phyloP scores from a whole-genome alignment of 768 basidiomycete species.

The Boletus rubroflammeus region DNA sequence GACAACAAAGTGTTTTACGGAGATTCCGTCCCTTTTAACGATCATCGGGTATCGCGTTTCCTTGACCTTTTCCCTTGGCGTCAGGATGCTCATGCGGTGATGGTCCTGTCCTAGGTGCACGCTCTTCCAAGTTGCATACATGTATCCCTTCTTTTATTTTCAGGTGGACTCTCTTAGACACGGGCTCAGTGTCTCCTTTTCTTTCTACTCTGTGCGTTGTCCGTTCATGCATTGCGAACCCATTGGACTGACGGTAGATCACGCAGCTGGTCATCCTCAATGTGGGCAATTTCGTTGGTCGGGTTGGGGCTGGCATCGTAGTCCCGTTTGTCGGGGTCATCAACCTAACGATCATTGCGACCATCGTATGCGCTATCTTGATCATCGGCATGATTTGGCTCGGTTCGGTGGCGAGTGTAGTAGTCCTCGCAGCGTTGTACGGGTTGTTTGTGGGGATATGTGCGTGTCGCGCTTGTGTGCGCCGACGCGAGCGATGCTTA shows the following conservation, averaged over 20 bases:
- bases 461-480: slow-evolving; percentile 15
- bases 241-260: neutral
- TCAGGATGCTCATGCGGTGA: neutral
- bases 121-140: slow-evolving; percentile 38
- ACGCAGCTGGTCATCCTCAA: slow-evolving; percentile 51
- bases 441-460: slow-evolving; percentile 48
- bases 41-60: slow-evolving; percentile 16
- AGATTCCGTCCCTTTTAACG: slow-evolving; percentile 24
- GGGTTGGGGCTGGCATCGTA: slow-evolving; percentile 41
- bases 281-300: slow-evolving; percentile 45
- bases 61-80: neutral
- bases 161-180: slow-evolving; percentile 53
- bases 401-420: slow-evolving; percentile 34
- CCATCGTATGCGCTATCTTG: slow-evolving; percentile 33
- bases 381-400: slow-evolving; percentile 46
- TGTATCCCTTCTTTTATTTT: slow-evolving; percentile 55
- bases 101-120: slow-evolving; percentile 12
- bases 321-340: slow-evolving; percentile 41
- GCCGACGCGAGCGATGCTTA: neutral
- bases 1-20: slow-evolving; percentile 20
- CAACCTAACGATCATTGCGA: slow-evolving; percentile 39
- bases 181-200: slow-evolving; percentile 41
- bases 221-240: neutral
- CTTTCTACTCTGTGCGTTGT: slow-evolving; percentile 50
- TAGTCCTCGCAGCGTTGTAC: slow-evolving; percentile 43